Base-by-base conservation (phyloP, 192 early-diverging fungal species). In the Backusella circina region DNA sequence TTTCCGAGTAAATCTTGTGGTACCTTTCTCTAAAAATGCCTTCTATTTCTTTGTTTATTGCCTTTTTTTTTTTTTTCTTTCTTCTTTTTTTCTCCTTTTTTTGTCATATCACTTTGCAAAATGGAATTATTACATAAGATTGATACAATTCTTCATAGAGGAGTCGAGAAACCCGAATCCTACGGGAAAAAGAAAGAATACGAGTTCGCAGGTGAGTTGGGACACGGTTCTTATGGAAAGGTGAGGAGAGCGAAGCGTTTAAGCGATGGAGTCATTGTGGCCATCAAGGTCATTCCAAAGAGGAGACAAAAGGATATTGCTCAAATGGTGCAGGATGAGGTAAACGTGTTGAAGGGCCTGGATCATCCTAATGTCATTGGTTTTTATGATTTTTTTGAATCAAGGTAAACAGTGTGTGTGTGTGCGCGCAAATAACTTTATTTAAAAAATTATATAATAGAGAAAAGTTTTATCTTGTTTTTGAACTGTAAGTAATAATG, bases 221-320 rank as follows among this genome's bases (percentile, higher is more conserved):
- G 80, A 5, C 69, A 54, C 10, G 93, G 93, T 13, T 87, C 91
- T 7, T 94, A 91, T 80, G 93, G 91, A 33, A 87, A 87, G 13
- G 93, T 94, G 65, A 86, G 90, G 65, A 73, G 86, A 71, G 91
- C 92, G 8, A 83, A 50, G 7, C 82, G 87, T 10, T 86, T 91
- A 47, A 89, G 87, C 16, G 90, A 91, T n/a, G 89, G 90, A 10
- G 86, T 91, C 15, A 84, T 87, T 21, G 95, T 94, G 23, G 97
- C 97, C 0, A 87, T 97, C 77, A 98, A 98, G 82, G 90, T 98
- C 64, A 97, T 98, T 81, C 90, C 89, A 77, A 97, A 97, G 82
- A 89, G 88, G 71, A 87, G 90, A 3, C 89, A 95, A 74, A 89
- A 79, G 38, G 91, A 91, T 50, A 90, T 95, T 71, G 92, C 93